A percentile compares a stretch with the other conserved stretches of the same genome.
Conservation (phyloP, 2,329 filamentous ascomycete species). For the Cladophialophora immunda region DNA sequence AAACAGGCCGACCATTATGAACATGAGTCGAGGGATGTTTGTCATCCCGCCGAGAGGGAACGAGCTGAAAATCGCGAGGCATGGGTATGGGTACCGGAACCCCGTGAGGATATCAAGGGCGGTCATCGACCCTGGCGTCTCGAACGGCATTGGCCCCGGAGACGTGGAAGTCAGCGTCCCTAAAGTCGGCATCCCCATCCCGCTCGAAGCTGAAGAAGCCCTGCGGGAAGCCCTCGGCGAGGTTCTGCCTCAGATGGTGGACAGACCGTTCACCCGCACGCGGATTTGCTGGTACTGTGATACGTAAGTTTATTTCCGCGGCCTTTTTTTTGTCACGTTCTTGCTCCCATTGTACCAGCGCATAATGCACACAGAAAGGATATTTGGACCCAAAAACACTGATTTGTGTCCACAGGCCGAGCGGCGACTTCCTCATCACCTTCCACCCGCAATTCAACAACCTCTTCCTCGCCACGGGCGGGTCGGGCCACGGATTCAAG, state of each 20-base stretch:
- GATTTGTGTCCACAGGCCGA: conserved; percentile 48
- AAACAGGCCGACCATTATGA: conserved; percentile 70
- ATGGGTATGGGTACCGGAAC: conserved; percentile 70
- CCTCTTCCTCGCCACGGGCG: conserved; percentile 62
- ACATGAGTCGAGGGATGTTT: conserved; percentile 61
- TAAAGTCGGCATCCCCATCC: conserved; percentile 49
- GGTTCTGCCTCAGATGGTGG: conserved; percentile 63
- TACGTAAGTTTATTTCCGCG: conserved; percentile 52
- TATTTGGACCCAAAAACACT: no score
- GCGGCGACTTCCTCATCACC: conserved; percentile 75
- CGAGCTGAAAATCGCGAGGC: conserved; percentile 73
- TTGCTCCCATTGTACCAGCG: no score
- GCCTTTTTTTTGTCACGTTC: background rate
- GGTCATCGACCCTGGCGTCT: conserved; percentile 21
- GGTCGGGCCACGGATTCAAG: conserved; percentile 70
- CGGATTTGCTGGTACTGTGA: conserved; percentile 80
- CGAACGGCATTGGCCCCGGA: conserved; percentile 17
- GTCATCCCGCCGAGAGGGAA: conserved; percentile 61
- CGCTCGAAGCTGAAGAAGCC: conserved; percentile 66
- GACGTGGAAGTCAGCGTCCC: conserved; percentile 50
- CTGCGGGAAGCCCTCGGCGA: conserved; percentile 69
- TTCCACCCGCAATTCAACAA: conserved; percentile 67
- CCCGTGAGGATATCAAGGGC: conserved; percentile 25
- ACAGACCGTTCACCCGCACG: conserved; percentile 68
- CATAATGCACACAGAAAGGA: no score